Evolutionary conservation across 495 filamentous ascomycete species (phyloP).

Genomic region (Lindgomyces ingoldianus): DNA sequence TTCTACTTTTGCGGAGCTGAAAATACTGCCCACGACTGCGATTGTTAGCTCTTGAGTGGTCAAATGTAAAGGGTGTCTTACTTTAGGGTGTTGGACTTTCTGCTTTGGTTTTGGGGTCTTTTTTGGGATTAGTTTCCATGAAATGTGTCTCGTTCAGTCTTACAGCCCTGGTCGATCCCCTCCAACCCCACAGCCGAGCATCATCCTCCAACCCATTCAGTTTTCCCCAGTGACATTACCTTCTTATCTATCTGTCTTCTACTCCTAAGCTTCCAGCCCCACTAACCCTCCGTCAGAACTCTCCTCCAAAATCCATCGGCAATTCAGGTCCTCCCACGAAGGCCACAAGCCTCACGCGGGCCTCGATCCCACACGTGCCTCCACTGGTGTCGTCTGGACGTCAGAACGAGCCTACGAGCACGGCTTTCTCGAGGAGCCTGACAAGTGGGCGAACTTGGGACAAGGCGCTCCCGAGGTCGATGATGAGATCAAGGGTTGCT

Average conservation of each 20-base stretch:
- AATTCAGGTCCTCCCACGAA: conserved; percentile 84
- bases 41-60: not conserved
- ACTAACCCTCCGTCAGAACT: conserved; percentile 55
- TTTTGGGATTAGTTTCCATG: too few species aligned
- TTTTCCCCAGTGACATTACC: too few species aligned
- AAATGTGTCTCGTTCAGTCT: too few species aligned
- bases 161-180: too few species aligned
- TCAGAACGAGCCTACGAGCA: conserved; percentile 49
- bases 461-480: conserved; percentile 95
- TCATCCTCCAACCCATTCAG: too few species aligned
- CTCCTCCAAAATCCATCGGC: conserved; percentile 75
- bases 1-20: too few species aligned
- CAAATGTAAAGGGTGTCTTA: not conserved
- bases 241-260: too few species aligned
- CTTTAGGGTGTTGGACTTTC: too few species aligned
- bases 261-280: not conserved
- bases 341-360: conserved; percentile 88
- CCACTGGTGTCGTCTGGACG: conserved; percentile 50
- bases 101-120: too few species aligned
- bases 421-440: conserved; percentile 70
- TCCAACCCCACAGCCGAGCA: too few species aligned
- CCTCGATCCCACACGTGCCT: conserved; percentile 77
- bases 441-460: conserved; percentile 87
- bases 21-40: not conserved
- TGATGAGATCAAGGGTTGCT: conserved; percentile 87